Conservation (phyloP, 345 rosid genomes). For the Acer yangbiense region DNA sequence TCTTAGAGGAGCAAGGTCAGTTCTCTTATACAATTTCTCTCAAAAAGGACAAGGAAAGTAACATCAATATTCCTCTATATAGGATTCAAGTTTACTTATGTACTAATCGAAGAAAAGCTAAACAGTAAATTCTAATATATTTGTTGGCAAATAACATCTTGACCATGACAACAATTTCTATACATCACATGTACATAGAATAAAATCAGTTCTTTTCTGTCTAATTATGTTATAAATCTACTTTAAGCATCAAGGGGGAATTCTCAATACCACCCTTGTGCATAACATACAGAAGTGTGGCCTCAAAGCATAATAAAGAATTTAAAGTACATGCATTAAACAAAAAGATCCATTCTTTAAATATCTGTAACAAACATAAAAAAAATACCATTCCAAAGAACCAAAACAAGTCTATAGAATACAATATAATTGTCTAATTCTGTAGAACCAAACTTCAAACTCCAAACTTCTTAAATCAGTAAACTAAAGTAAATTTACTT, state of each 20-base stretch:
- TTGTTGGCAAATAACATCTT: neutral
- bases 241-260: neutral
- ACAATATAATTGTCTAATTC: neutral
- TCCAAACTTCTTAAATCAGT: neutral
- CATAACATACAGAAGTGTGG: neutral
- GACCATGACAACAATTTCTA: neutral
- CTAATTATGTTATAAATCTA: conserved; percentile 1
- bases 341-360: neutral
- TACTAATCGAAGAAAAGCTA: neutral
- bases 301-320: neutral
- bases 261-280: neutral
- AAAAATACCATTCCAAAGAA: neutral
- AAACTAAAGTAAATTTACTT: neutral
- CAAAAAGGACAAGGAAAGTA: neutral
- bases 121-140: neutral
- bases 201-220: neutral
- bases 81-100: neutral
- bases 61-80: neutral
- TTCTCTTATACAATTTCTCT: neutral
- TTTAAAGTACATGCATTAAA: neutral
- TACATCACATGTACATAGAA: neutral
- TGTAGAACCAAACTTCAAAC: neutral
- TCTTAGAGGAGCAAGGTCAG: neutral
- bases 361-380: neutral
- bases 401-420: neutral